phyloP scores from a whole-genome alignment of 352 stramenopile species.

The Pythium brachiatum region DNA sequence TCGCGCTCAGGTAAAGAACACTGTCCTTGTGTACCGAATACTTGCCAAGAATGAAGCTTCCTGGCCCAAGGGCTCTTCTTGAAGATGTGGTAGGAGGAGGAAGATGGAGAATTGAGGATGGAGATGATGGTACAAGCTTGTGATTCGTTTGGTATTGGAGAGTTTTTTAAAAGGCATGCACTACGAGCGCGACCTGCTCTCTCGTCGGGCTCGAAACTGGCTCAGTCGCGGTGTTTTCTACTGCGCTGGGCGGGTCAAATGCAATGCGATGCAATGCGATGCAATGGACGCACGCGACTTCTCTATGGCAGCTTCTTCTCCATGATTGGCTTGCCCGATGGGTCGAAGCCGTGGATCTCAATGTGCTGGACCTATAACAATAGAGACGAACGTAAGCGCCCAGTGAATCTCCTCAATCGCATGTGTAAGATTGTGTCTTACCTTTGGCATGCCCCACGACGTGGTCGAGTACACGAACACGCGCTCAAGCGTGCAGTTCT shows the following conservation, averaged over 20 bases:
- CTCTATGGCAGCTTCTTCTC: slow-evolving; percentile 84
- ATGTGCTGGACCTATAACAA: slow-evolving; percentile 69
- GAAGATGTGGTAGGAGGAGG: no score
- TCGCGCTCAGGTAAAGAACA: no score
- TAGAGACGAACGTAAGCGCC: background rate
- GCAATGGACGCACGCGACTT: background rate
- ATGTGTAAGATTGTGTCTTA: slow-evolving; percentile 4
- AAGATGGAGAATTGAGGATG: background rate
- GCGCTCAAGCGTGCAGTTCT: slow-evolving; percentile 68
- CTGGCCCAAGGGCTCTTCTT: no score
- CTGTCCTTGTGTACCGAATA: no score
- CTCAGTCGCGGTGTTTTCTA: background rate
- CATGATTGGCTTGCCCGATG: slow-evolving; percentile 60
- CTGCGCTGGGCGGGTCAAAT: background rate
- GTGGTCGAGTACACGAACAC: slow-evolving; percentile 86
- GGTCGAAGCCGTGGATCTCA: slow-evolving; percentile 82
- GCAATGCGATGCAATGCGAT: background rate
- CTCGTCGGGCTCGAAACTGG: background rate
- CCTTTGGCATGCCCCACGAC: slow-evolving; percentile 85
- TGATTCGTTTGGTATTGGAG: background rate
- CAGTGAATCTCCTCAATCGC: background rate
- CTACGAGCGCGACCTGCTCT: background rate
- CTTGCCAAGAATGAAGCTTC: no score
- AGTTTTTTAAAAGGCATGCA: slow-evolving; percentile 3
- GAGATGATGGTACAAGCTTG: background rate